Evolutionary conservation across 2,329 filamentous ascomycete species (phyloP).

Genomic region (Pseudopyricularia cyperi): DNA sequence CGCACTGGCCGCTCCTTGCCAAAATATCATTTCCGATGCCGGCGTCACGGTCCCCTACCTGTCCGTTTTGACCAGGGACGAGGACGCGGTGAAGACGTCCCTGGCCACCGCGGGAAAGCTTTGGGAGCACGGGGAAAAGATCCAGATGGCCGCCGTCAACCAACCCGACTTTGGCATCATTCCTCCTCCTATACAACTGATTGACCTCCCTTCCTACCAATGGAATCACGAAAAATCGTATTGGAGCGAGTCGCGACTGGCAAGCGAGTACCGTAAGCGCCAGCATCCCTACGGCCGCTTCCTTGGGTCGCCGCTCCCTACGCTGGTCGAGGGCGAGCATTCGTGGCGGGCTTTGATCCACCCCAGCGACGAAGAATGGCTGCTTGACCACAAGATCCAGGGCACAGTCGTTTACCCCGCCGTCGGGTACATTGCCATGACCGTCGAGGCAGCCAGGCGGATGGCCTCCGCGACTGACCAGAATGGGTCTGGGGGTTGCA

Average conservation of each 20-base stretch:
- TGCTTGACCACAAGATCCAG: constrained; percentile 33
- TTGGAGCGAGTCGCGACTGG: constrained; percentile 22
- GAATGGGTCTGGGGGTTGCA: no score
- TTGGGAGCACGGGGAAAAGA: no score
- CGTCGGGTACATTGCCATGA: constrained; percentile 27
- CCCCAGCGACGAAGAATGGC: constrained; percentile 26
- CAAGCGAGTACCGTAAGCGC: constrained; percentile 17
- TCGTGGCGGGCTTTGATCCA: constrained; percentile 24
- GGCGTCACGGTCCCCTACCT: constrained; percentile 19
- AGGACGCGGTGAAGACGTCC: not conserved
- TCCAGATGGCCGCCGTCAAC: no score
- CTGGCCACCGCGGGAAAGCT: not conserved
- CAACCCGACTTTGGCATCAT: no score
- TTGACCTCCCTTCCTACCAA: constrained; percentile 24
- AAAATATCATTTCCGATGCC: constrained; percentile 12
- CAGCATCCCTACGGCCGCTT: constrained; percentile 18
- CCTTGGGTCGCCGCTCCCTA: constrained; percentile 19
- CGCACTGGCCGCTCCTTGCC: no score
- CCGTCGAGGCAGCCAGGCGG: constrained; percentile 17
- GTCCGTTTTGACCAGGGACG: no score
- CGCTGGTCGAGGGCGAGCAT: constrained; percentile 19
- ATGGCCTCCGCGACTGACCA: constrained; percentile 11
- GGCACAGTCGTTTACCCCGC: constrained; percentile 31
- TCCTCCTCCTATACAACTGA: no score
- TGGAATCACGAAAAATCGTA: constrained; percentile 24